A percentile compares a stretch with the other conserved stretches of the same genome.
These are phyloP conservation scores for Fusarium penzigii DNA, from an alignment of 2,329 filamentous ascomycete species.

Conservation along the genomic window DNA sequence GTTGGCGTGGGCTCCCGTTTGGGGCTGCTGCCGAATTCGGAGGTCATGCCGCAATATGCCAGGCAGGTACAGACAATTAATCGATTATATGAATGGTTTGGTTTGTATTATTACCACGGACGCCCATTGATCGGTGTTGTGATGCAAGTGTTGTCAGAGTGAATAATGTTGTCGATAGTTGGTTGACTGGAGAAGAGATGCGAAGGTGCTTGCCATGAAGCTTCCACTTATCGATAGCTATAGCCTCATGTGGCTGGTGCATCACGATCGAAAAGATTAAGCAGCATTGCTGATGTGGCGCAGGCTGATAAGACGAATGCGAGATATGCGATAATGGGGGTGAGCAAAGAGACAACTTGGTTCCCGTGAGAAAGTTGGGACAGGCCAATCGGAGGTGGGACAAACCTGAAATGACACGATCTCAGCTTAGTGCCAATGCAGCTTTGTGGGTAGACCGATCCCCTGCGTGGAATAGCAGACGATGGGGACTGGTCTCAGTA, in stretches of 20 bases:
- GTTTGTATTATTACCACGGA: not conserved
- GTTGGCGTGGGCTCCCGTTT: constrained; percentile 45
- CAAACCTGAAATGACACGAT: constrained; percentile 25
- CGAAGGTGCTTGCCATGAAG: not conserved
- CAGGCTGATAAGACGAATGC: not conserved
- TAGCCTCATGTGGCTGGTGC: not conserved
- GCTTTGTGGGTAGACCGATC: constrained; percentile 24
- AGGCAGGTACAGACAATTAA: not conserved
- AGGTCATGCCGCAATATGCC: constrained; percentile 30
- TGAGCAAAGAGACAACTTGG: not conserved
- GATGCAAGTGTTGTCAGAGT: not conserved
- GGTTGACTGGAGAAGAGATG: not conserved
- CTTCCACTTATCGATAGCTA: not conserved
- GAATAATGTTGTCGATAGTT: not conserved
- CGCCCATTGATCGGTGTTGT: not conserved
- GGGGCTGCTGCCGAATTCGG: constrained; percentile 39
- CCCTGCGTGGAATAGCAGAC: constrained; percentile 18
- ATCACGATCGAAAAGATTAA: not conserved
- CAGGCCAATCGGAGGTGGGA: not conserved
- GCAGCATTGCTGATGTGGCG: not conserved
- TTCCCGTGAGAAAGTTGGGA: not conserved
- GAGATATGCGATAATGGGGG: not conserved
- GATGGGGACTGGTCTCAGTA: constrained; percentile 14
- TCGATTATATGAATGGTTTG: not conserved
- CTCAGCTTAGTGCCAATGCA: constrained; percentile 29